Conservation (phyloP, 164 flowering plant genomes). For the Macadamia tetraphylla region DNA sequence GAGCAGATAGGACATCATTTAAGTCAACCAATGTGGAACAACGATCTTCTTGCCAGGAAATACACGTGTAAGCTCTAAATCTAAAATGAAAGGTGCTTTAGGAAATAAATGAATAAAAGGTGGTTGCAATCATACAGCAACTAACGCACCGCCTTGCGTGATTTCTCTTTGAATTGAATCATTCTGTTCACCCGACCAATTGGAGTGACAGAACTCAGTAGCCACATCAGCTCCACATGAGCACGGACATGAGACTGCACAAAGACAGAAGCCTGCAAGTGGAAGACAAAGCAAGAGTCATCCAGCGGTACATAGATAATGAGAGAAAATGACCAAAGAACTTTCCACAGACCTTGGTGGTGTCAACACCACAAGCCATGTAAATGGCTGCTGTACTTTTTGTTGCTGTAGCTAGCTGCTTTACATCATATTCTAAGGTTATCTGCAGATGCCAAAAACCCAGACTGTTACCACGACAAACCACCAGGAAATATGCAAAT, state of each 20-base stretch:
- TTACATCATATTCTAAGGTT: slow-evolving; percentile 76
- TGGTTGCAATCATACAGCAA: slow-evolving; percentile 17
- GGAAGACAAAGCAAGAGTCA: slow-evolving; percentile 7
- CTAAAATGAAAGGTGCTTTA: background rate
- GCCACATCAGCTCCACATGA: slow-evolving; percentile 92
- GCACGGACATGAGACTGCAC: slow-evolving; percentile 98
- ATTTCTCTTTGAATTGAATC: slow-evolving; percentile 98
- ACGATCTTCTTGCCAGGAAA: background rate
- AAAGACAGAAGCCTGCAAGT: slow-evolving; percentile 81
- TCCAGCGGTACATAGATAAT: background rate
- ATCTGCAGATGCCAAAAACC: slow-evolving; percentile 40
- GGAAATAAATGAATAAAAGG: background rate
- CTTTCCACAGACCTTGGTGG: slow-evolving; percentile 58
- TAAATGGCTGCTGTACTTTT: slow-evolving; percentile 89
- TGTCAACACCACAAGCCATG: slow-evolving; percentile 91
- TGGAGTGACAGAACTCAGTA: slow-evolving; percentile 80
- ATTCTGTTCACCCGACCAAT: slow-evolving; percentile 92
- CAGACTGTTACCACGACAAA: background rate
- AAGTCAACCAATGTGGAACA: background rate
- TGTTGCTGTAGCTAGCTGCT: slow-evolving; percentile 63
- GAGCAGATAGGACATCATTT: background rate
- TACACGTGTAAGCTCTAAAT: background rate
- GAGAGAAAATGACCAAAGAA: background rate
- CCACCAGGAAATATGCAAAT: background rate
- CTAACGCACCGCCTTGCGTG: slow-evolving; percentile 76